These are phyloP conservation scores for Hysterium pulicare DNA, from an alignment of 2,329 filamentous ascomycete species.

Conservation along the genomic window DNA sequence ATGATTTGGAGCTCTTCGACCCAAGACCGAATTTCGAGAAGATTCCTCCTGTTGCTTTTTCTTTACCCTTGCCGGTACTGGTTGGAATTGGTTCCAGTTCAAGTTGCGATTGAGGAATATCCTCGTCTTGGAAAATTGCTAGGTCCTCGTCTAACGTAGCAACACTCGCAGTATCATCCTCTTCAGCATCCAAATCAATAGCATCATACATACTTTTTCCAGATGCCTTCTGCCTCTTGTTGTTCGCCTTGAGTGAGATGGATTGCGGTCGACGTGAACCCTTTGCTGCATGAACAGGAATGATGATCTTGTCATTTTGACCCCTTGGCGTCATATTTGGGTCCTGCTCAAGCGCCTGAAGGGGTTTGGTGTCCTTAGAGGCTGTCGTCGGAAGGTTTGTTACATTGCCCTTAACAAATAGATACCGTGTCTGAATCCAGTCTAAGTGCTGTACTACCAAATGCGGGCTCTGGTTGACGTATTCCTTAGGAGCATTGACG, in stretches of 20 bases:
- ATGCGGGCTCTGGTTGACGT: constrained; percentile 54
- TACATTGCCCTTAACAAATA: constrained; percentile 56
- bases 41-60: constrained; percentile 22
- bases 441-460: constrained; percentile 72
- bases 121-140: constrained; percentile 35
- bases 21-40: constrained; percentile 20
- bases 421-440: constrained; percentile 87
- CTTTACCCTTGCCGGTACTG: constrained; percentile 21
- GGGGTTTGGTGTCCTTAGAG: constrained; percentile 17
- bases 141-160: constrained; percentile 50
- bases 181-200: constrained; percentile 32
- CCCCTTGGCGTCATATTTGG: constrained; percentile 42
- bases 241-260: constrained; percentile 9
- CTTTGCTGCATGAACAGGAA: constrained; percentile 52
- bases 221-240: constrained; percentile 28
- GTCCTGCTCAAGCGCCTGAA: constrained; percentile 39
- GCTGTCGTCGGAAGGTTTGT: constrained; percentile 1
- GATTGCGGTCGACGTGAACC: constrained; percentile 40
- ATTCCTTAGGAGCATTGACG: constrained; percentile 67
- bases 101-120: constrained; percentile 1
- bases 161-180: constrained; percentile 46
- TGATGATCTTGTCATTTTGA: constrained; percentile 39
- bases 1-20: constrained; percentile 12
- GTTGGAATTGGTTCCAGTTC: constrained; percentile 16
- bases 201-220: constrained; percentile 33